Conservation (phyloP, 2,329 filamentous ascomycete species). For the Coniochaeta sp. region DNA sequence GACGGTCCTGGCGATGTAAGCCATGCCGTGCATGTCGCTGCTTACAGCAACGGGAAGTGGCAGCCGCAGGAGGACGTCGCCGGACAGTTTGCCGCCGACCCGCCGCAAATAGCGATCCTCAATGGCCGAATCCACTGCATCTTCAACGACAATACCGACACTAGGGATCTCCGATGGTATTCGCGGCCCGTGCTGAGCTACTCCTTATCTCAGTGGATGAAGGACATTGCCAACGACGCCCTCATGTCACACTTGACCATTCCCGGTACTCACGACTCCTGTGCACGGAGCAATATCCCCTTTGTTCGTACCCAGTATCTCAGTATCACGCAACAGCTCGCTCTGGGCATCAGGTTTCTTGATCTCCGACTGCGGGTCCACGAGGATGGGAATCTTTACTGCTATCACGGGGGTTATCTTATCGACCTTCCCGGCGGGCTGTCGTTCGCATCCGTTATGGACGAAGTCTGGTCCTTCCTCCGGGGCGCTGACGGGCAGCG, state of each 20-base stretch:
- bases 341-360: conserved; percentile 65
- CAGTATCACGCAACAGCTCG: conserved; percentile 54
- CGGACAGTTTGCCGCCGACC: conserved; percentile 11
- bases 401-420: conserved; percentile 66
- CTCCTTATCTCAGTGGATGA: conserved; percentile 54
- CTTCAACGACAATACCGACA: conserved; percentile 20
- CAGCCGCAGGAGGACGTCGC: conserved; percentile 13
- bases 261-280: conserved; percentile 66
- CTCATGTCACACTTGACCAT: conserved; percentile 59
- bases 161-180: conserved; percentile 26
- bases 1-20: conserved; percentile 10
- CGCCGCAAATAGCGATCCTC: conserved; percentile 19
- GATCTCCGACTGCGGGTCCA: conserved; percentile 49
- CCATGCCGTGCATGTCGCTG: conserved; percentile 14
- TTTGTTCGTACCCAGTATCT: conserved; percentile 68
- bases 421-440: conserved; percentile 55
- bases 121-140: conserved; percentile 24
- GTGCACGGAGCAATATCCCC: conserved; percentile 31
- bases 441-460: conserved; percentile 55
- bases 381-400: conserved; percentile 42
- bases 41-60: conserved; percentile 12
- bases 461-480: conserved; percentile 54
- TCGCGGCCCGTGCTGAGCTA: conserved; percentile 23
- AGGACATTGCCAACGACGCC: conserved; percentile 44
- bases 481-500: conserved; percentile 26